A percentile compares a stretch with the other conserved stretches of the same genome.
phyloP scores from a whole-genome alignment of 768 basidiomycete genomes.

The Hypholoma sublateritium region DNA sequence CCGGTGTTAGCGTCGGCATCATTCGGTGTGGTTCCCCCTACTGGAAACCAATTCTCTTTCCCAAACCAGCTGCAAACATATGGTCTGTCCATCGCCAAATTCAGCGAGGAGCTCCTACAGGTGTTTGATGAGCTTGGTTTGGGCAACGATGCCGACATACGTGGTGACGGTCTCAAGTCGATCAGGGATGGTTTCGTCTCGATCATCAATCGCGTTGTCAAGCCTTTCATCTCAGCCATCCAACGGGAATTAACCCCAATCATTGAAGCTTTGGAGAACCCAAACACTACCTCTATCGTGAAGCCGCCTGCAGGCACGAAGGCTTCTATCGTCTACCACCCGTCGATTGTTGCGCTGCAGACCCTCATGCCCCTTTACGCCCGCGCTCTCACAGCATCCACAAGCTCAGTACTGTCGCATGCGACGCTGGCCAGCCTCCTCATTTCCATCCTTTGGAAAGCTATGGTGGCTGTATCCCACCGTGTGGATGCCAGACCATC shows the following conservation, averaged over 20 bases:
- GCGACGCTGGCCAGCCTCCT: slow-evolving; percentile 65
- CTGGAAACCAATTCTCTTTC: slow-evolving; percentile 48
- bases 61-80: slow-evolving; percentile 70
- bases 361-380: slow-evolving; percentile 62
- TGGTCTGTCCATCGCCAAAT: slow-evolving; percentile 64
- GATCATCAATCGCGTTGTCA: slow-evolving; percentile 62
- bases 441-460: slow-evolving; percentile 75
- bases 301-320: slow-evolving; percentile 34
- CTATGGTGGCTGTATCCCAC: slow-evolving; percentile 67
- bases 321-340: slow-evolving; percentile 42
- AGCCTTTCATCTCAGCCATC: slow-evolving; percentile 62
- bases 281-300: slow-evolving; percentile 26
- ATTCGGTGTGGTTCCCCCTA: slow-evolving; percentile 53
- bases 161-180: slow-evolving; percentile 67
- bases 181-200: slow-evolving; percentile 74
- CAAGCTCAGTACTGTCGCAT: slow-evolving; percentile 53
- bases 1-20: slow-evolving; percentile 65
- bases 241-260: slow-evolving; percentile 61
- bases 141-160: slow-evolving; percentile 57
- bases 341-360: slow-evolving; percentile 60
- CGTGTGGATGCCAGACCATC: slow-evolving; percentile 44
- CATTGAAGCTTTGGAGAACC: slow-evolving; percentile 59
- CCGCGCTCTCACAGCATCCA: slow-evolving; percentile 56
- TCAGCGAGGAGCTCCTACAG: slow-evolving; percentile 74
- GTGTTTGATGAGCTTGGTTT: slow-evolving; percentile 66